Percentiles rank a stretch among this genome's conserved stretches.
phyloP scores from a whole-genome alignment of 345 rosid species.

The Durio zibethinus region DNA sequence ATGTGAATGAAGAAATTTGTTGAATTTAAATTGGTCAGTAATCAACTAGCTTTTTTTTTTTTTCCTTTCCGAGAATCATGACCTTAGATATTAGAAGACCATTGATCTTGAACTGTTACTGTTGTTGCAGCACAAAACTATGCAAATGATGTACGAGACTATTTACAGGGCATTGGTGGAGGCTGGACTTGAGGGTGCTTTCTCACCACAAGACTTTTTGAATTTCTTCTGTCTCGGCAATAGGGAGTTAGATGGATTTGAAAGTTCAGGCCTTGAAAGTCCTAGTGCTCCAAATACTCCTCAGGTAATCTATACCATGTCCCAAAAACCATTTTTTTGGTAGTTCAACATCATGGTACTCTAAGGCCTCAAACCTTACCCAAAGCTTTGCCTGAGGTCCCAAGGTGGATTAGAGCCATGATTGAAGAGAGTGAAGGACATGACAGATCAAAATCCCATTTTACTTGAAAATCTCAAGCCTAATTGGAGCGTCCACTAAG shows the following conservation, averaged over 20 bases:
- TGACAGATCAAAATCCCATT: not conserved
- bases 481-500: not conserved
- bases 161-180: constrained; percentile 81
- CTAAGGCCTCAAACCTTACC: constrained; percentile 3
- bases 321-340: constrained; percentile 6
- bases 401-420: not conserved
- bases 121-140: constrained; percentile 77
- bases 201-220: constrained; percentile 75
- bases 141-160: constrained; percentile 98
- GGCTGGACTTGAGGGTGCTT: constrained; percentile 66
- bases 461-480: not conserved
- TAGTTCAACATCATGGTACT: not conserved
- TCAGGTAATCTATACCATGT: constrained; percentile 46
- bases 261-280: constrained; percentile 23
- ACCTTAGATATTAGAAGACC: not conserved
- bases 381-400: not conserved
- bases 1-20: not conserved
- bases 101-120: not conserved
- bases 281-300: constrained; percentile 52
- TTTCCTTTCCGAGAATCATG: not conserved
- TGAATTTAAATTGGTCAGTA: no score
- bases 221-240: constrained; percentile 98
- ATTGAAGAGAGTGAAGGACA: not conserved
- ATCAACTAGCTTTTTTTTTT: not conserved
- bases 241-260: constrained; percentile 46